A percentile compares a stretch with the other conserved stretches of the same genome.
phyloP scores from a whole-genome alignment of 1,284 basidiomycete genomes.

The Apiotrichum domesticum region DNA sequence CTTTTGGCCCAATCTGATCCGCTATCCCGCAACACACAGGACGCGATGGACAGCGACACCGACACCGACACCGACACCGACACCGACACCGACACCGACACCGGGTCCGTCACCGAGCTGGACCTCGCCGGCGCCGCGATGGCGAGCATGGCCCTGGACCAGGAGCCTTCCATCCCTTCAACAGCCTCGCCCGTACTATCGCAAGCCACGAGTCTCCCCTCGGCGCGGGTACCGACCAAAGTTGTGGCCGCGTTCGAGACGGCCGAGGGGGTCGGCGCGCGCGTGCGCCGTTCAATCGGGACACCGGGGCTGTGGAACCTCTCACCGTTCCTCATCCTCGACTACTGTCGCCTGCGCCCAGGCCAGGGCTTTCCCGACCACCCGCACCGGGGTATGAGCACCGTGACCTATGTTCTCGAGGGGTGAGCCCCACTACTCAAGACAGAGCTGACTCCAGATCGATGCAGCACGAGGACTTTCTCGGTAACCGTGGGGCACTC shows the following conservation, averaged over 20 bases:
- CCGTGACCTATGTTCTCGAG: constrained; percentile 75
- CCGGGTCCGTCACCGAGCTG: neutral
- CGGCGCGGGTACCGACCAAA: constrained; percentile 63
- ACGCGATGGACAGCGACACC: too few relatives aligned
- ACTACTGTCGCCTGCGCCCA: constrained; percentile 32
- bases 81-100: too few relatives aligned
- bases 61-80: too few relatives aligned
- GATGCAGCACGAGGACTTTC: constrained; percentile 80
- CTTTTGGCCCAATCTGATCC: too few relatives aligned
- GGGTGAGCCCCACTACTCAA: constrained; percentile 50
- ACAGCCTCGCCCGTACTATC: neutral
- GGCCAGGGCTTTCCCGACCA: constrained; percentile 60
- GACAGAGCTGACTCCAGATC: constrained; percentile 11
- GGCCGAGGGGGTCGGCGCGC: constrained; percentile 78
- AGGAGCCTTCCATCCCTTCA: neutral
- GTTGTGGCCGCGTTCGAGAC: constrained; percentile 70
- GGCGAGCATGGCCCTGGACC: neutral
- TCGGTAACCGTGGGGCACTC: constrained; percentile 73
- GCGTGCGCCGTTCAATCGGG: constrained; percentile 82
- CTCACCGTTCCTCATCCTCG: constrained; percentile 77
- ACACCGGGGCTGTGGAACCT: constrained; percentile 67
- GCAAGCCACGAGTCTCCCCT: constrained; percentile 14
- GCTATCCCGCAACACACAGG: too few relatives aligned
- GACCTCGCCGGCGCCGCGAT: neutral
- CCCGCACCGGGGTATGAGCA: constrained; percentile 76